Conservation (phyloP, 2,329 filamentous ascomycete genomes). For the Paraconiothyrium sp. region DNA sequence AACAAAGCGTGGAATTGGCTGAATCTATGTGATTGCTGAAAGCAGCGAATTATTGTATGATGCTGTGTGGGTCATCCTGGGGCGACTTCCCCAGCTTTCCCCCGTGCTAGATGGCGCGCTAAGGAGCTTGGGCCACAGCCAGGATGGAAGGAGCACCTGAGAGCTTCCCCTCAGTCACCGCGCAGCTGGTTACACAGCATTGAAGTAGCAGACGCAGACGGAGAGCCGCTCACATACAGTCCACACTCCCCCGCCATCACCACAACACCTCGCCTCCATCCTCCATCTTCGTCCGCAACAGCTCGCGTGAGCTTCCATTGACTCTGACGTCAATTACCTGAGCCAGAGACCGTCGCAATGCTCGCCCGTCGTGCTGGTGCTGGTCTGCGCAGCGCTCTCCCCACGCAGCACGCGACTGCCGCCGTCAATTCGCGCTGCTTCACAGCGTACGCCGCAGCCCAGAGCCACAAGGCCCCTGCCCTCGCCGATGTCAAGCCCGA, state of each 20-base stretch:
- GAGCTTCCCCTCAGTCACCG: slow-evolving; percentile 15
- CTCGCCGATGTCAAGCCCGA: slow-evolving; percentile 84
- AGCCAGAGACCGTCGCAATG: slow-evolving; percentile 34
- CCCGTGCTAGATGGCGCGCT: slow-evolving; percentile 12
- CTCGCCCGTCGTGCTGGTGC: slow-evolving; percentile 42
- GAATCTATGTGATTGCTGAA: not conserved
- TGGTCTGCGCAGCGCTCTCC: slow-evolving; percentile 35
- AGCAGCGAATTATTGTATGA: not conserved
- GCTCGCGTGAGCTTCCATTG: slow-evolving; percentile 17
- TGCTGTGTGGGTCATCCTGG: slow-evolving; percentile 1
- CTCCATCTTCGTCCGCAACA: slow-evolving; percentile 8
- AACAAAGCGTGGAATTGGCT: slow-evolving; percentile 6
- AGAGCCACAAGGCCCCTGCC: slow-evolving; percentile 64
- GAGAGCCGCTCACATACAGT: slow-evolving; percentile 1
- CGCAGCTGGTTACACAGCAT: slow-evolving; percentile 6
- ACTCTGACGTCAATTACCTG: slow-evolving; percentile 13
- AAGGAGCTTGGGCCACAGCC: slow-evolving; percentile 12
- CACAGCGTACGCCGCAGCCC: slow-evolving; percentile 34
- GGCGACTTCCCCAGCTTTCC: slow-evolving; percentile 19
- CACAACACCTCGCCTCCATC: not conserved
- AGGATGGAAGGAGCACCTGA: slow-evolving; percentile 13
- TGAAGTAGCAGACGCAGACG: slow-evolving; percentile 17
- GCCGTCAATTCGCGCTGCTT: slow-evolving; percentile 39
- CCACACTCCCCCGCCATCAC: slow-evolving; percentile 4
- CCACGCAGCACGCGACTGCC: slow-evolving; percentile 25